A percentile compares a stretch with the other conserved stretches of the same genome.
These are phyloP conservation scores for Phycomyces nitens DNA, from an alignment of 192 early-diverging fungal genomes.

Conservation along the genomic window DNA sequence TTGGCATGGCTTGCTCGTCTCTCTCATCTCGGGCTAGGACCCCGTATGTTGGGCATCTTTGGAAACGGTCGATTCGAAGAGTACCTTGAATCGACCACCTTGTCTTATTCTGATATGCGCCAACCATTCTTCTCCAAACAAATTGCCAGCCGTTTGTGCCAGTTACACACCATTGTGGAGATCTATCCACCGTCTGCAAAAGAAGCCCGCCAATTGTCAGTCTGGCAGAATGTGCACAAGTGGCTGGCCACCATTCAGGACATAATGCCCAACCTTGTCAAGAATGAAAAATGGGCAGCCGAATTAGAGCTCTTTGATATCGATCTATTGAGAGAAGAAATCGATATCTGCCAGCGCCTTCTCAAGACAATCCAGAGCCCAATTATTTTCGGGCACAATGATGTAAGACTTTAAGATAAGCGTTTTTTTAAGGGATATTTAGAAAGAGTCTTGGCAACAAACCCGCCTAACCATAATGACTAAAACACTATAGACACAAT, in stretches of 20 bases:
- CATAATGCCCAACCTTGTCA: conserved; percentile 12
- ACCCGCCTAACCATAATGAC: too few species aligned
- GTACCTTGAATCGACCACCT: conserved; percentile 70
- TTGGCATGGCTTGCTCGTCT: conserved; percentile 74
- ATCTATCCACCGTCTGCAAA: conserved; percentile 51
- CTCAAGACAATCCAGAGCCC: conserved; percentile 49
- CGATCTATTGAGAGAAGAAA: conserved; percentile 42
- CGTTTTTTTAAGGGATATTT: too few species aligned
- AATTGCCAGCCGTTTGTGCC: conserved; percentile 69
- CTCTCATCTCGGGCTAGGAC: conserved; percentile 68
- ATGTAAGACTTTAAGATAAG: conserved; percentile 53
- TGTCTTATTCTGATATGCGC: conserved; percentile 68
- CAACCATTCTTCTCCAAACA: conserved; percentile 57
- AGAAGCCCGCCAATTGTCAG: conserved; percentile 43
- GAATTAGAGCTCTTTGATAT: conserved; percentile 43
- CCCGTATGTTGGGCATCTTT: conserved; percentile 71
- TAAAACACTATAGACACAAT: conserved; percentile 63
- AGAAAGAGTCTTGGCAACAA: too few species aligned
- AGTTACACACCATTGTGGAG: conserved; percentile 69
- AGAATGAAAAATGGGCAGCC: conserved; percentile 6
- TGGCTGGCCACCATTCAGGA: conserved; percentile 54
- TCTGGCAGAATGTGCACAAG: conserved; percentile 65
- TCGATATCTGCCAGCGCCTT: conserved; percentile 42
- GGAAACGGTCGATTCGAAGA: conserved; percentile 85
- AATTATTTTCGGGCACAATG: conserved; percentile 87